These are phyloP conservation scores for Mentha longifolia DNA, from an alignment of 257 asterid species.

Conservation along the genomic window DNA sequence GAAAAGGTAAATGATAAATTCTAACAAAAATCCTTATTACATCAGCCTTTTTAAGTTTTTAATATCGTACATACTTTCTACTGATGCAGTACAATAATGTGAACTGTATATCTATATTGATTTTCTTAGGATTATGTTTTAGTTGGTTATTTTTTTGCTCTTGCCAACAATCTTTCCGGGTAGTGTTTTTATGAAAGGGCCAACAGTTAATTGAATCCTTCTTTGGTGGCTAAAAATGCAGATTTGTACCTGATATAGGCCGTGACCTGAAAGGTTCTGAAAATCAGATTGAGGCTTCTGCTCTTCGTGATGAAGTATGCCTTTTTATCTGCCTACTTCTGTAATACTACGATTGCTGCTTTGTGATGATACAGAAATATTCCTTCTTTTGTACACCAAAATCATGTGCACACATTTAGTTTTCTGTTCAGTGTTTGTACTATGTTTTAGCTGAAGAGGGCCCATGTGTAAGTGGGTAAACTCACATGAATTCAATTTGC, in stretches of 20 bases:
- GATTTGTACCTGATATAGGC: slow-evolving; percentile 73
- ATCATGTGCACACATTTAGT: slow-evolving; percentile 12
- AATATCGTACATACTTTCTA: not conserved
- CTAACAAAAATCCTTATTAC: slow-evolving; percentile 19
- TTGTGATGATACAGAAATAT: not conserved
- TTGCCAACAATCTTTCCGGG: not conserved
- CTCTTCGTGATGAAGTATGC: slow-evolving; percentile 95
- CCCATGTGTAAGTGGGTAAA: slow-evolving; percentile 22
- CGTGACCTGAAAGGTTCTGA: slow-evolving; percentile 73
- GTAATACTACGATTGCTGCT: slow-evolving; percentile 7
- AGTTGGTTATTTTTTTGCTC: slow-evolving; percentile 3
- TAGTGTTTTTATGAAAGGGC: not conserved
- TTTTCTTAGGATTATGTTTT: slow-evolving; percentile 13
- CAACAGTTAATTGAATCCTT: slow-evolving; percentile 14
- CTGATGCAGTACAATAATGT: not conserved
- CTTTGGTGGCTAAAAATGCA: slow-evolving; percentile 44
- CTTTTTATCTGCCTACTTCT: slow-evolving; percentile 28
- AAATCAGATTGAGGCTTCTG: slow-evolving; percentile 80
- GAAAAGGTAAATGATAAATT: slow-evolving; percentile 58
- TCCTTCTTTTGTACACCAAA: not conserved
- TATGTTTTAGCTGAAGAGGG: slow-evolving; percentile 23
- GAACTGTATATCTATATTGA: slow-evolving; percentile 5
- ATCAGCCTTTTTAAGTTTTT: not conserved
- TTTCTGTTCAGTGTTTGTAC: slow-evolving; percentile 7
- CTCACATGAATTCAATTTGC: slow-evolving; percentile 48